phyloP scores from a whole-genome alignment of 495 filamentous ascomycete genomes.

The Umbilicaria muhlenbergii region DNA sequence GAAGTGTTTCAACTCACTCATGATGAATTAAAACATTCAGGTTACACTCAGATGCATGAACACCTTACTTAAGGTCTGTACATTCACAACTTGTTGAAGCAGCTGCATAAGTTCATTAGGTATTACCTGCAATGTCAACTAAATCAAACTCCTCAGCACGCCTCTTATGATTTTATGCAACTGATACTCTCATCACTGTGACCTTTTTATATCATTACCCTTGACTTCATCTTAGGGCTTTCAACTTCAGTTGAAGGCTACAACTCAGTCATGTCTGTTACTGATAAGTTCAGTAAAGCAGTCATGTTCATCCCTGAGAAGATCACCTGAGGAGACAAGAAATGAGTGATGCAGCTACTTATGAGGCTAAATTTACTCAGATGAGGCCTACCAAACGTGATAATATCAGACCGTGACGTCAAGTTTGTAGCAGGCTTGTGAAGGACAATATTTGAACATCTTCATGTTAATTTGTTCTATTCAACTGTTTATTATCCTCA shows the following conservation, averaged over 20 bases:
- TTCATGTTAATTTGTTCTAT: not conserved
- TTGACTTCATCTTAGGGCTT: not conserved
- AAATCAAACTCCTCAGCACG: not conserved
- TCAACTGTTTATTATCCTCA: conserved; percentile 8
- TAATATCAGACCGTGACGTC: not conserved
- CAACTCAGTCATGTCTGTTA: too few relatives aligned
- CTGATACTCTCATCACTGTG: not conserved
- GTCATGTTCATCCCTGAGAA: too few relatives aligned
- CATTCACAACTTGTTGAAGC: not conserved
- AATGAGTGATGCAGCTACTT: too few relatives aligned
- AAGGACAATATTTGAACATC: not conserved
- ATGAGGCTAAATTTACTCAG: not conserved
- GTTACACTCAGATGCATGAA: too few relatives aligned
- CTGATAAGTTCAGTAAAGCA: too few relatives aligned
- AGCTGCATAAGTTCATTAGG: not conserved
- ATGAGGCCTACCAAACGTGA: not conserved
- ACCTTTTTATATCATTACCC: not conserved
- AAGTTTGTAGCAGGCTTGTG: not conserved
- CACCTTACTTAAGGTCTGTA: too few relatives aligned
- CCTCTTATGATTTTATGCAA: not conserved
- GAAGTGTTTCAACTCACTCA: too few relatives aligned
- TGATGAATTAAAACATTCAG: too few relatives aligned
- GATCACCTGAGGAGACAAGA: too few relatives aligned
- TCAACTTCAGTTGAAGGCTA: not conserved
- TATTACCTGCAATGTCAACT: not conserved